Base-by-base conservation (phyloP, 2,329 filamentous ascomycete species). In the Claviceps sp. region DNA sequence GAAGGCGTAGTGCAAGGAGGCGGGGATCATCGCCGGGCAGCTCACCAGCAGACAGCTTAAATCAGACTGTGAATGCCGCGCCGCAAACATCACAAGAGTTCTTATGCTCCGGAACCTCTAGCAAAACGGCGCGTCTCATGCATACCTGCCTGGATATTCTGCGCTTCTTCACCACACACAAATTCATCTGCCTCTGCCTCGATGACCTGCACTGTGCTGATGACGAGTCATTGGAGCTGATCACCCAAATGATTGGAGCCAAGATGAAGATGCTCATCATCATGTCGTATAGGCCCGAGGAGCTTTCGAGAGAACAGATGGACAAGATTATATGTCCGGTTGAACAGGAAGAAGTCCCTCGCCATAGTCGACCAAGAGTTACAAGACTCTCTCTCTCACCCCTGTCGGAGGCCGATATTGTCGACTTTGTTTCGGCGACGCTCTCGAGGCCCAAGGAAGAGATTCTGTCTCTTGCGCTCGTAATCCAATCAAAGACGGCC, bases 121-220 rank as follows among this genome's bases (percentile, higher is more conserved):
- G 77, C 11, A 83, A 82, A 62, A 78, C 75, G 1, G 84, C 88
- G 57, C 82, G 88, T 13, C 77, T 95, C 52, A 87, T 91, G 75
- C 91, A 89, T 62, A 90, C 87, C 1, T 91, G 94, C 59, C 71
- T 95, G 46, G 90, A 96, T 58, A 84, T 95, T 9, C 67, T 96
- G 49, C 80, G 87, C 50, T 79, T 94, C 43, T 82, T 97, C 52
- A 85, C 88, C 0, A 76, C 83, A 20, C 83, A 90, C 63, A 93
- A 90, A 60, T 82, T 95, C 60, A 89, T 95, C 51, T 94, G 88
- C 61, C 83, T 95, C 59, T 89, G 84, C 59, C 70, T 96, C 30
- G 91, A 96, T 61, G 91, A 96, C 65, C 70, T 96, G 36, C 89
- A 96, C 60, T 93, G 89, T 65, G 89, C 89, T 6, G 91, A 96